Percentiles rank a stretch among this genome's conserved stretches.
Conservation (phyloP, 108 stramenopile species). For the Chaetoceros muelleri region DNA sequence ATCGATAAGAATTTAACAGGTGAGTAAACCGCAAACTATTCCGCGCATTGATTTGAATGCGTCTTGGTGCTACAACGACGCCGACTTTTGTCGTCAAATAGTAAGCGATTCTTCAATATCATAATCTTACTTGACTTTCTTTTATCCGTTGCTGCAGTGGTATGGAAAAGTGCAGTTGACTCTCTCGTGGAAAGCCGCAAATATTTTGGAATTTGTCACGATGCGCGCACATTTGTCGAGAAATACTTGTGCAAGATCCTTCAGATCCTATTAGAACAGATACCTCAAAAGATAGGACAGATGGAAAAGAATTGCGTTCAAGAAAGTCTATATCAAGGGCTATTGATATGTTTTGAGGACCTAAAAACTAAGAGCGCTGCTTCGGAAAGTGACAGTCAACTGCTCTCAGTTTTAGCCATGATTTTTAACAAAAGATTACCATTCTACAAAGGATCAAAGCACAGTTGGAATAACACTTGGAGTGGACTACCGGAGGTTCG, state of each 20-base stretch:
- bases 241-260: conserved; percentile 64
- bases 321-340: conserved; percentile 43
- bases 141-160: conserved; percentile 27
- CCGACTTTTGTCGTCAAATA: neutral
- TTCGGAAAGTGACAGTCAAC: conserved; percentile 10
- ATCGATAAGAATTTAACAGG: conserved; percentile 62
- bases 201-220: conserved; percentile 14
- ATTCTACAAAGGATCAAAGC: conserved; percentile 66
- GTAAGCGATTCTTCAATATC: neutral
- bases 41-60: neutral
- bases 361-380: conserved; percentile 37
- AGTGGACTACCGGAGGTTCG: conserved; percentile 51
- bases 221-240: conserved; percentile 60
- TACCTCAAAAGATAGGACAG: conserved; percentile 56
- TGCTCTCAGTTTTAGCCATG: conserved; percentile 36
- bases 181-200: conserved; percentile 40
- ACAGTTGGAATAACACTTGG: conserved; percentile 32
- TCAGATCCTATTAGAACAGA: conserved; percentile 74
- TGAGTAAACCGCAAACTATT: conserved; percentile 19
- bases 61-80: neutral
- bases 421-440: conserved; percentile 65
- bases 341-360: conserved; percentile 50
- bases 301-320: conserved; percentile 73
- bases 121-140: conserved; percentile 1
- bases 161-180: conserved; percentile 74